Base-by-base conservation (phyloP, 345 rosid species). In the Camelina neglecta region DNA sequence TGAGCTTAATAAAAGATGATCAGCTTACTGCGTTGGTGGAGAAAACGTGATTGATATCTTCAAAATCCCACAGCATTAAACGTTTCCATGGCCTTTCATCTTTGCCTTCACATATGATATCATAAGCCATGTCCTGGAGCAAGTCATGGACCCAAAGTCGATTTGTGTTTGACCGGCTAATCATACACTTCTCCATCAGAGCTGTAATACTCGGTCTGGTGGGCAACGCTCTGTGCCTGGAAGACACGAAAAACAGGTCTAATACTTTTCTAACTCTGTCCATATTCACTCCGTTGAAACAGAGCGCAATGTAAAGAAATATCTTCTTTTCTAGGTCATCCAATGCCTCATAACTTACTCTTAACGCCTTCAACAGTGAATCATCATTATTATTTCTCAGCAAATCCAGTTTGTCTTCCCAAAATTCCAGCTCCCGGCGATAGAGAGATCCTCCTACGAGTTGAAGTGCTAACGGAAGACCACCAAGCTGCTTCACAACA, bases 401-500 rank as follows among this genome's bases (percentile, higher is more conserved):
- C 33, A 71, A 36, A 7, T 57, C 56, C 5, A 77, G 68, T 12
- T 72, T 72, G 49, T 65, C 81, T 65, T 72, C 69, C 81, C 81
- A 77, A 7, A 5, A 77, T 16, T 65, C 63, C 2, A 58, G 9
- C 31, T 72, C 63, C n/a, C 81, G 63, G 2, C 73, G 62, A 44
- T 77, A 77, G 7, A 83, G 29, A 72, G 80, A 77, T 9, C 80
- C 75, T 16, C 82, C 82, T 20, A 80, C 56, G 5, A 78, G 76
- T 83, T 71, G 75, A 53, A 80, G 48, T 57, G 86, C 81, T 59
- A 83, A 47, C 0, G 84, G 86, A 72, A 83, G 76, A 38, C 86
- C 86, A 58, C 73, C 73, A 42, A 80, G 79, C 23, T 66, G 71
- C 41, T 62, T 55, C 12, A 83, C 75, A 15, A 72, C 60, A 26